Conservation (phyloP, 2,329 filamentous ascomycete genomes). For the Pestalotiopsis sp. region DNA sequence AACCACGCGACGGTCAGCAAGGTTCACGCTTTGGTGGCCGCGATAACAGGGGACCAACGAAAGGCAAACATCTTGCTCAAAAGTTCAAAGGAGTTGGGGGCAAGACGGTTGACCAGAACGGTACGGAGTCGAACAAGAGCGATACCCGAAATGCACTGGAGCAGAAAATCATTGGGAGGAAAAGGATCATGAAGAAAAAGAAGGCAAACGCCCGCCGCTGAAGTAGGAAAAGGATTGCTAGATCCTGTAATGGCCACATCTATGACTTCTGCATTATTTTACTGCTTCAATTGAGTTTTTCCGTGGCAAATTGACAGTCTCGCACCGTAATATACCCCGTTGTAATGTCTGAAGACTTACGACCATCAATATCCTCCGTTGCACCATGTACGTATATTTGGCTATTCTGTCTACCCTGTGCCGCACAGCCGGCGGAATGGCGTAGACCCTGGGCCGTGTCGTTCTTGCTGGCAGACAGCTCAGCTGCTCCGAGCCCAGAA, state of each 20-base stretch:
- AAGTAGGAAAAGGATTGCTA: constrained; percentile 22
- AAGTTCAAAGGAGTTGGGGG: constrained; percentile 17
- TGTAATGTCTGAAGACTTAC: not conserved
- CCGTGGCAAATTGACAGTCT: too few species aligned
- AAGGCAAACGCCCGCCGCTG: constrained; percentile 42
- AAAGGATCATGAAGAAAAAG: constrained; percentile 77
- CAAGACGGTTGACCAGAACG: constrained; percentile 16
- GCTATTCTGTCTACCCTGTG: too few species aligned
- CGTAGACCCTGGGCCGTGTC: not conserved
- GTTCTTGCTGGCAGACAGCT: not conserved
- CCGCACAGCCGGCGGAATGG: too few species aligned
- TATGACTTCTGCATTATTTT: not conserved
- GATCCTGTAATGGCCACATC: not conserved
- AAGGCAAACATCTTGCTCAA: constrained; percentile 10
- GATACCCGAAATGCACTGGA: constrained; percentile 44
- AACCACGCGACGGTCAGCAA: constrained; percentile 3
- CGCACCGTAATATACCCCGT: not conserved
- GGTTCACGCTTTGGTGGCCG: not conserved
- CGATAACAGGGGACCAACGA: constrained; percentile 15
- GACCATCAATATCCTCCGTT: too few species aligned
- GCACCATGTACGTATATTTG: too few species aligned
- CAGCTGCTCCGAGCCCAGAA: constrained; percentile 16
- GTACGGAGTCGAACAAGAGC: constrained; percentile 21
- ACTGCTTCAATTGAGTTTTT: not conserved
- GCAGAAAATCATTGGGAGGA: constrained; percentile 83